Conservation (phyloP, 768 basidiomycete genomes). For the Paxillus involutus region DNA sequence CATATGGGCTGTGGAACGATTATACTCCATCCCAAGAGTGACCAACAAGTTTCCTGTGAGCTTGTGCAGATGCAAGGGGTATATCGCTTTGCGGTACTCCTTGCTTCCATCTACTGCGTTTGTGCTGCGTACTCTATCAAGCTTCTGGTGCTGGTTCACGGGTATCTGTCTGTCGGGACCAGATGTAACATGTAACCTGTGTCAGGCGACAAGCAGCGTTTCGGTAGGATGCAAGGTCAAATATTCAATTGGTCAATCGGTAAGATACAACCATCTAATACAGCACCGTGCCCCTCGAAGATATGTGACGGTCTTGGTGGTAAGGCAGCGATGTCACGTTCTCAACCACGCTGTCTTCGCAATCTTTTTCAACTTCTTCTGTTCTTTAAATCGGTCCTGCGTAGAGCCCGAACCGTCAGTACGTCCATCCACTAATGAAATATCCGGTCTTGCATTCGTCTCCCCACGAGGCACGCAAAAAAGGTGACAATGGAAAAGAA, state of each 20-base stretch:
- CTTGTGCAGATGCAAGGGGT: too few species aligned
- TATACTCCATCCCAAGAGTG: too few species aligned
- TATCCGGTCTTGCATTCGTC: slow-evolving; percentile 19
- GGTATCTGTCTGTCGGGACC: background rate
- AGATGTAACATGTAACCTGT: background rate
- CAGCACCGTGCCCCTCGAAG: background rate
- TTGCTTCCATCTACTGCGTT: too few species aligned
- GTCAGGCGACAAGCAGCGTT: too few species aligned
- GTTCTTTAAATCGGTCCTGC: slow-evolving; percentile 82
- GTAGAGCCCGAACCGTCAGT: slow-evolving; percentile 21
- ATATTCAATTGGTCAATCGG: background rate
- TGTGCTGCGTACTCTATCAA: too few species aligned
- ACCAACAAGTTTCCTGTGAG: too few species aligned
- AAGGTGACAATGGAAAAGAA: slow-evolving; percentile 14
- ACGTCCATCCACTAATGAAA: slow-evolving; percentile 21
- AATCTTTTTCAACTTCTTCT: slow-evolving; percentile 79
- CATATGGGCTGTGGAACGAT: too few species aligned
- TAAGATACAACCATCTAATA: slow-evolving; percentile 4
- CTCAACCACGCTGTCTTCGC: slow-evolving; percentile 89
- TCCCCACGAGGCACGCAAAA: slow-evolving; percentile 18
- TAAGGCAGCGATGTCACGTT: slow-evolving; percentile 32
- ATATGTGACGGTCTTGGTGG: background rate
- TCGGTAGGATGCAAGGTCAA: background rate
- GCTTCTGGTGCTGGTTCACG: too few species aligned
- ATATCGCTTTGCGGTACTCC: too few species aligned